phyloP scores from a whole-genome alignment of 2,329 filamentous ascomycete species.

The Decorospora gaudefroyi region DNA sequence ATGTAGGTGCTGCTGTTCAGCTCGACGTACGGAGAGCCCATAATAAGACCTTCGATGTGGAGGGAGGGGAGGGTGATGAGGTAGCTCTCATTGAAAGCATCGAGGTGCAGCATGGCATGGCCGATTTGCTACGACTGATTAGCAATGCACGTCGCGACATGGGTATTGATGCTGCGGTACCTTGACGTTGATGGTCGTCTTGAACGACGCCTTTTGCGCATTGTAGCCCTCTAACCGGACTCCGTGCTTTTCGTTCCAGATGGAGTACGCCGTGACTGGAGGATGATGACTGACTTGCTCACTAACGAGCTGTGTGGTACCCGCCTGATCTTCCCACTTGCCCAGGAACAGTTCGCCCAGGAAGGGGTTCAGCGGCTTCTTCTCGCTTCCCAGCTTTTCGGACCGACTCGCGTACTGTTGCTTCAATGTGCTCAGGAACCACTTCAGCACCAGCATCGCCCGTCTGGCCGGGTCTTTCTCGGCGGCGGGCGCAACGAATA shows the following conservation, averaged over 20 bases:
- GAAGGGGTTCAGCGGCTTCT: slow-evolving; percentile 97
- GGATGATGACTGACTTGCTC: slow-evolving; percentile 96
- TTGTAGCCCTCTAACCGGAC: slow-evolving; percentile 83
- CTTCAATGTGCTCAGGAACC: slow-evolving; percentile 92
- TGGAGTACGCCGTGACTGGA: slow-evolving; percentile 90
- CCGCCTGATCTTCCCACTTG: slow-evolving; percentile 81
- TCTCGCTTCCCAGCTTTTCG: slow-evolving; percentile 85
- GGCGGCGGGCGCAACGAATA: slow-evolving; percentile 80
- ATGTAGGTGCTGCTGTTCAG: slow-evolving; percentile 85
- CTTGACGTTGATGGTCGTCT: slow-evolving; percentile 90
- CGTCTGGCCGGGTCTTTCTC: slow-evolving; percentile 82
- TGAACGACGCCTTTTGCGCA: slow-evolving; percentile 93
- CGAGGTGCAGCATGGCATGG: slow-evolving; percentile 80
- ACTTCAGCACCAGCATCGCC: slow-evolving; percentile 86
- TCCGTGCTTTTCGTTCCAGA: slow-evolving; percentile 82
- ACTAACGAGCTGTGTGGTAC: slow-evolving; percentile 83
- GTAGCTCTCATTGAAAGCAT: slow-evolving; percentile 70
- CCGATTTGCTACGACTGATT: slow-evolving; percentile 67
- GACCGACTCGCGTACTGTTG: slow-evolving; percentile 78
- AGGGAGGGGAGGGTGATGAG: slow-evolving; percentile 88
- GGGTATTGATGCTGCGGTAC: slow-evolving; percentile 21
- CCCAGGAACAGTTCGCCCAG: slow-evolving; percentile 92
- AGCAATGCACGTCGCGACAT: background rate
- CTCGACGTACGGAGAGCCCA: slow-evolving; percentile 85
- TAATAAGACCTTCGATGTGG: slow-evolving; percentile 92